Evolutionary conservation across 805 yeast species (phyloP).

Genomic region (Yueomyces sinensis): DNA sequence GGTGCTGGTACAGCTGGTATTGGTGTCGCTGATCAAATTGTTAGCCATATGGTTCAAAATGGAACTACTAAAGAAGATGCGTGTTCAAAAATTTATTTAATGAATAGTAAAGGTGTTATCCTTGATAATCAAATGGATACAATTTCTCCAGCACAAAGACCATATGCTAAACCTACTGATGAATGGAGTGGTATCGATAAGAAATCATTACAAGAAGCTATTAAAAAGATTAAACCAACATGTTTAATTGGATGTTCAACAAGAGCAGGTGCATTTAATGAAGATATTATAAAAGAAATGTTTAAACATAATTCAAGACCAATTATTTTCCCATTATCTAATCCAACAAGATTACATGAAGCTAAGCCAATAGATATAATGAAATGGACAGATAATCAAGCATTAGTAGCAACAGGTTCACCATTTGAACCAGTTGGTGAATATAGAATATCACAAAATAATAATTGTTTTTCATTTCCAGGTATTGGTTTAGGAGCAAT

Average conservation of each 20-base stretch:
- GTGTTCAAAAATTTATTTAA: conserved; percentile 52
- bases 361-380: conserved; percentile 85
- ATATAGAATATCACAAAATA: conserved; percentile 80
- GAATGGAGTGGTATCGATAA: conserved; percentile 70
- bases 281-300: conserved; percentile 77
- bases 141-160: conserved; percentile 50
- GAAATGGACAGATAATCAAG: conserved; percentile 85
- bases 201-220: conserved; percentile 51
- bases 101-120: conserved; percentile 80
- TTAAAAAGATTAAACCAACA: conserved; percentile 68
- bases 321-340: conserved; percentile 87
- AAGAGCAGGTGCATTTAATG: conserved; percentile 88
- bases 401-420: conserved; percentile 92
- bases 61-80: conserved; percentile 68
- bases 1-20: conserved; percentile 98
- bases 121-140: conserved; percentile 40
- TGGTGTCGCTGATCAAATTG: conserved; percentile 92
- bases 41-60: conserved; percentile 71
- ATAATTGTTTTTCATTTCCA: conserved; percentile 95
- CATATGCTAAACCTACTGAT: conserved; percentile 64
- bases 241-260: conserved; percentile 93
- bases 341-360: conserved; percentile 92
- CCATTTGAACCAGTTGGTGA: conserved; percentile 93
- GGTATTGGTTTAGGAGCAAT: conserved; percentile 97
- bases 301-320: conserved; percentile 77